These are phyloP conservation scores for Exophiala alcalophila DNA, from an alignment of 2,329 filamentous ascomycete species.

Conservation along the genomic window DNA sequence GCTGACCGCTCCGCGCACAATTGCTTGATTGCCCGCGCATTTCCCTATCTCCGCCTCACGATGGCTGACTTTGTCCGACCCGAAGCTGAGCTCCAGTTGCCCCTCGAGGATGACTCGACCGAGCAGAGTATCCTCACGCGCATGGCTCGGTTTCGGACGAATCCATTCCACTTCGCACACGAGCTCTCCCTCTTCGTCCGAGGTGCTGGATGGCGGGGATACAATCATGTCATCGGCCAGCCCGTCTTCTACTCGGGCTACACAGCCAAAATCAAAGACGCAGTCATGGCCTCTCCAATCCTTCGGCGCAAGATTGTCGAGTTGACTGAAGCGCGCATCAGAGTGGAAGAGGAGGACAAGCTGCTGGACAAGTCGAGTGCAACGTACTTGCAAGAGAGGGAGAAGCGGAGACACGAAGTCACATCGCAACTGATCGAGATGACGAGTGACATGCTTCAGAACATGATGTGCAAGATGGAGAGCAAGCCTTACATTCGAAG, in stretches of 20 bases:
- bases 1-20: no score
- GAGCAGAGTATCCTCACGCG: conserved; percentile 56
- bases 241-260: conserved; percentile 92
- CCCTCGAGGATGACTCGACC: conserved; percentile 13
- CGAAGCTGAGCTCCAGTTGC: conserved; percentile 7
- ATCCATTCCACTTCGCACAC: conserved; percentile 75
- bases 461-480: conserved; percentile 99
- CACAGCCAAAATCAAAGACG: conserved; percentile 79
- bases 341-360: conserved; percentile 68
- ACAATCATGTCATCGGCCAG: conserved; percentile 85
- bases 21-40: no score
- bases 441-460: conserved; percentile 80
- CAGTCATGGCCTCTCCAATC: conserved; percentile 71
- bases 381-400: conserved; percentile 29
- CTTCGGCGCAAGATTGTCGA: conserved; percentile 71
- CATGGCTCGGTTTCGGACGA: conserved; percentile 79
- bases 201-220: conserved; percentile 91
- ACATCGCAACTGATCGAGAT: conserved; percentile 73
- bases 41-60: no score
- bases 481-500: conserved; percentile 87
- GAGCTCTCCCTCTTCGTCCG: conserved; percentile 92
- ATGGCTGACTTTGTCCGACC: conserved; percentile 21
- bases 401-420: conserved; percentile 61
- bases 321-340: conserved; percentile 70
- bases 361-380: conserved; percentile 23